Conservation (phyloP, 176 grass and related monocot species). For the Cenchrus purpureus region DNA sequence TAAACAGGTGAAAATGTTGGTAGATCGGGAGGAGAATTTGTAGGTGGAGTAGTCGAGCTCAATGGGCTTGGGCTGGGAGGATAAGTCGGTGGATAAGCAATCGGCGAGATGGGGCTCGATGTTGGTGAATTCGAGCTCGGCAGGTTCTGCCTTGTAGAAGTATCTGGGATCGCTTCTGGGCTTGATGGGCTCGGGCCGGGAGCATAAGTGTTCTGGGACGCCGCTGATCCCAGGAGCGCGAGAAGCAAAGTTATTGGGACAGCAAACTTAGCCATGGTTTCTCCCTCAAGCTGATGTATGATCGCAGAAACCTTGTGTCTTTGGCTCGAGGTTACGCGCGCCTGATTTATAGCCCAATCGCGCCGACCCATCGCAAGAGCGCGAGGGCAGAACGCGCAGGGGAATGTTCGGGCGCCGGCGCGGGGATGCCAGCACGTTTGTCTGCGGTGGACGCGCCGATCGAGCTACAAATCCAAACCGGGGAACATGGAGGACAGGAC, state of each 20-base stretch:
- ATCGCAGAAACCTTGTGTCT: background rate
- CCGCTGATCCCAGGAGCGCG: background rate
- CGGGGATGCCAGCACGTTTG: background rate
- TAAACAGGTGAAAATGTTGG: background rate
- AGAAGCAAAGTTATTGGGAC: background rate
- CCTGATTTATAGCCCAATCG: background rate
- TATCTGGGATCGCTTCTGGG: background rate
- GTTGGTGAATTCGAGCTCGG: background rate
- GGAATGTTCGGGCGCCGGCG: background rate
- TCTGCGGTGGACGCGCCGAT: background rate
- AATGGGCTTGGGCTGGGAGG: background rate
- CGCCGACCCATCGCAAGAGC: background rate
- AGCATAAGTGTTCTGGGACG: background rate
- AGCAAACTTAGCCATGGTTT: background rate
- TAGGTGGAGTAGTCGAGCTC: background rate
- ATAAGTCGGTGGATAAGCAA: background rate
- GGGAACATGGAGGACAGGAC: background rate
- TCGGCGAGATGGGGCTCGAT: background rate
- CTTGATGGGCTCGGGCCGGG: background rate
- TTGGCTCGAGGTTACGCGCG: background rate
- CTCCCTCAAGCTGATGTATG: background rate
- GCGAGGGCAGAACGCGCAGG: background rate
- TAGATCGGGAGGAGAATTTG: background rate
- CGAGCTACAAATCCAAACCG: background rate
- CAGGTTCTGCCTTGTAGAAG: background rate